Percentiles rank a stretch among this genome's conserved stretches.
Evolutionary conservation across 345 rosid genomes (phyloP).

Genomic region (Brassica carinata): DNA sequence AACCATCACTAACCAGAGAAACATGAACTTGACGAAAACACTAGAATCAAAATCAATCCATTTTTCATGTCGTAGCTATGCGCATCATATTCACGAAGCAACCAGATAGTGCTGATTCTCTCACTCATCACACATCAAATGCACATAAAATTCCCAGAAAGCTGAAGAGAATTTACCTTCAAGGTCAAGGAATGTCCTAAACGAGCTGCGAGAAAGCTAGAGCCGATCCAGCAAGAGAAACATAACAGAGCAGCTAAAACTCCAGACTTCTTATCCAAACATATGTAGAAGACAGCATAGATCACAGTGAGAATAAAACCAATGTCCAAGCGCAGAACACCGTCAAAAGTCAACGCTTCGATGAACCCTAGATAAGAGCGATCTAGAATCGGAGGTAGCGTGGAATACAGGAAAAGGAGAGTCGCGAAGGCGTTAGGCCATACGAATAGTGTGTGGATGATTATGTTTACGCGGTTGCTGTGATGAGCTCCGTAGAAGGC

Average conservation of each 20-base stretch:
- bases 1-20: not conserved
- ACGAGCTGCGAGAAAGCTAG: conserved; percentile 50
- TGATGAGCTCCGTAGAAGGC: conserved; percentile 91
- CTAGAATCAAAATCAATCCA: not conserved
- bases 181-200: conserved; percentile 63
- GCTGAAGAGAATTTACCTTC: conserved; percentile 46
- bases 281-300: conserved; percentile 56
- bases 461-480: conserved; percentile 60
- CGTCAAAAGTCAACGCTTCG: conserved; percentile 34
- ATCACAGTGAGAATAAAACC: conserved; percentile 58
- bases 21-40: not conserved
- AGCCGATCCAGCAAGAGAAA: conserved; percentile 69
- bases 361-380: conserved; percentile 40
- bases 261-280: conserved; percentile 75
- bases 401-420: conserved; percentile 62
- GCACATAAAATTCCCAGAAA: too few relatives aligned
- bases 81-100: too few relatives aligned
- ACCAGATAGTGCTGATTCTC: too few relatives aligned
- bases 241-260: conserved; percentile 73
- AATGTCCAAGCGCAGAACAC: conserved; percentile 50
- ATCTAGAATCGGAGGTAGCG: conserved; percentile 45
- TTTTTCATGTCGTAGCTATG: not conserved
- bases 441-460: conserved; percentile 68
- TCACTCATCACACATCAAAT: too few relatives aligned
- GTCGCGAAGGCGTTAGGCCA: conserved; percentile 78